Conservation (phyloP, 2,329 filamentous ascomycete genomes). For the Bipolaris sorokiniana region DNA sequence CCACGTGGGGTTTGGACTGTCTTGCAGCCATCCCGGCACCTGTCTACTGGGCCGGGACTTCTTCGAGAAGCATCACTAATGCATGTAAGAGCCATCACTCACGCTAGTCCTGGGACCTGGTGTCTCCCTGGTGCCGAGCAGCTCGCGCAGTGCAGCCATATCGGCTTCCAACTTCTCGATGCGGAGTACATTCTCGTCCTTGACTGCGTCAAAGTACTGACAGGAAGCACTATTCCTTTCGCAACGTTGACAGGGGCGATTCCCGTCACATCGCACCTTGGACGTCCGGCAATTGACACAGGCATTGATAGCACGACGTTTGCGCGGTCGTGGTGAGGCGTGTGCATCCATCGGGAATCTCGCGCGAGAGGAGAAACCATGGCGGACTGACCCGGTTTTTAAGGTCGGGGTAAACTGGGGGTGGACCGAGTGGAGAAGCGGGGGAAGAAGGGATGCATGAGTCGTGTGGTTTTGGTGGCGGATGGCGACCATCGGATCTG, state of each 20-base stretch:
- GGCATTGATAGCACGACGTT: conserved; percentile 44
- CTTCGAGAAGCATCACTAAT: not conserved
- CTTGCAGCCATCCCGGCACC: not conserved
- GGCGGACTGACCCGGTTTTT: conserved; percentile 12
- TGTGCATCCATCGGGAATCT: conserved; percentile 25
- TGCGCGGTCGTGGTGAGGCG: conserved; percentile 30
- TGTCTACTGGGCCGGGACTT: not conserved
- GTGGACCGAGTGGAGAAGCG: conserved; percentile 11
- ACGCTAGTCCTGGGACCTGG: conserved; percentile 4
- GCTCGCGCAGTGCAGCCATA: conserved; percentile 23
- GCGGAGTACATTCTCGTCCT: conserved; percentile 32
- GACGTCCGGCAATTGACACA: conserved; percentile 39
- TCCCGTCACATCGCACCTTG: conserved; percentile 44
- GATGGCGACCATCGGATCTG: not conserved
- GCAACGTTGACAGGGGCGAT: conserved; percentile 41
- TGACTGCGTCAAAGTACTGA: conserved; percentile 34
- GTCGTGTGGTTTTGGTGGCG: conserved; percentile 7
- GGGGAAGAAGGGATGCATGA: conserved; percentile 5
- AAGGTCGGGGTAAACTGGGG: conserved; percentile 6
- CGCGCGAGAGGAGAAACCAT: conserved; percentile 13
- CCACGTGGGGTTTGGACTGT: not conserved
- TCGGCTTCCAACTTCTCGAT: conserved; percentile 39
- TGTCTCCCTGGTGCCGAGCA: conserved; percentile 1
- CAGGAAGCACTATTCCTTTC: conserved; percentile 32
- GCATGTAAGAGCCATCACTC: not conserved